A percentile compares a stretch with the other conserved stretches of the same genome.
Evolutionary conservation across 2,329 filamentous ascomycete species (phyloP).

Genomic region (Sclerotinia nivalis): DNA sequence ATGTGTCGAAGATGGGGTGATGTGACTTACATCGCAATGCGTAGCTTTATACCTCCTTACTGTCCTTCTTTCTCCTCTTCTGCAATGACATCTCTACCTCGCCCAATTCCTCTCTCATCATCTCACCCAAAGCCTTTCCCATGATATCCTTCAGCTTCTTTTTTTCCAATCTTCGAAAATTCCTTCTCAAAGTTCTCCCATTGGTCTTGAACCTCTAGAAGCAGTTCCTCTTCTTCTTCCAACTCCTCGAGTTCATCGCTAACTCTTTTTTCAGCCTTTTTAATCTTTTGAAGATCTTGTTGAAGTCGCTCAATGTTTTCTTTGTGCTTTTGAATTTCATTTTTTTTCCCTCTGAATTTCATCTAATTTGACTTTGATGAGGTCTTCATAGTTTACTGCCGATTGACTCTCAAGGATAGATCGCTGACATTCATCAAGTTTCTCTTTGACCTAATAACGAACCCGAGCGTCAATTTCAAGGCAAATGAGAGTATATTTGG

Average conservation of each 20-base stretch:
- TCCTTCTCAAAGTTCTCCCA: not conserved
- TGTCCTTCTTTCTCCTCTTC: not conserved
- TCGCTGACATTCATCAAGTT: not conserved
- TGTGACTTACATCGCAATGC: not conserved
- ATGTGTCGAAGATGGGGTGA: not conserved
- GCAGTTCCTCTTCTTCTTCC: not conserved
- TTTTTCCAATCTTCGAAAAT: not conserved
- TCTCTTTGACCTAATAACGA: not conserved
- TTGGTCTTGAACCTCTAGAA: no score
- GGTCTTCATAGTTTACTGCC: not conserved
- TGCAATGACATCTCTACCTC: no score
- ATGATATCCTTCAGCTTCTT: no score
- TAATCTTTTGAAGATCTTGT: not conserved
- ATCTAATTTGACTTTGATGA: not conserved
- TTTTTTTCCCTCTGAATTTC: not conserved
- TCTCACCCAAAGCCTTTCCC: no score
- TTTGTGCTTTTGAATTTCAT: not conserved
- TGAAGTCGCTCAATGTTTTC: no score
- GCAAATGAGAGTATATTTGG: not conserved
- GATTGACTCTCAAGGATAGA: not conserved
- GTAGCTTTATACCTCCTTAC: no score
- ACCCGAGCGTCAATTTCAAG: accelerated
- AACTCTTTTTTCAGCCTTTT: not conserved
- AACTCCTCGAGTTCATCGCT: not conserved
- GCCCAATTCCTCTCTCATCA: not conserved